Conservation (phyloP, 2,329 filamentous ascomycete genomes). For the Cylindrodendrum hubeiense region DNA sequence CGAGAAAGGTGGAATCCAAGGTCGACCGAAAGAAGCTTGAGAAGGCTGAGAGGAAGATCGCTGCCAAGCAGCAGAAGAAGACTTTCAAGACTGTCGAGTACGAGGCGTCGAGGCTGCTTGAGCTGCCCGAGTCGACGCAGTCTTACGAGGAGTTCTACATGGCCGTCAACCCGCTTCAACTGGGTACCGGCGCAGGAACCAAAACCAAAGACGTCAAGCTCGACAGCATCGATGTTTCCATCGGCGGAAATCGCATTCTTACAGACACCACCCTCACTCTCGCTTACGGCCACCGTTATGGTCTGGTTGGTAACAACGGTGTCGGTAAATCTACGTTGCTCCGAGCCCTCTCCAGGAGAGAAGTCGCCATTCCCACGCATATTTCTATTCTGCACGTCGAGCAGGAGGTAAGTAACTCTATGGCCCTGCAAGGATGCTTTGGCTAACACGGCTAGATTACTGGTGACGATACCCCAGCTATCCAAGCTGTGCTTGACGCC, state of each 20-base stretch:
- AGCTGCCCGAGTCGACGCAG: conserved; percentile 84
- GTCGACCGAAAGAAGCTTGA: conserved; percentile 99
- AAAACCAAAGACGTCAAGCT: conserved; percentile 99
- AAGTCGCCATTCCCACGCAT: conserved; percentile 93
- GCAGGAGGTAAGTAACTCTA: conserved; percentile 80
- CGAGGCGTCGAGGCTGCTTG: conserved; percentile 90
- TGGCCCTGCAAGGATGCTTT: neutral
- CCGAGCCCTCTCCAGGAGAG: conserved; percentile 90
- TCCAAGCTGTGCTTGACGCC: conserved; percentile 96
- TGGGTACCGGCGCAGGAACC: conserved; percentile 76
- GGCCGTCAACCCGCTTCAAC: conserved; percentile 95
- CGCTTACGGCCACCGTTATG: conserved; percentile 93
- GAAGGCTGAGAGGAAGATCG: conserved; percentile 97
- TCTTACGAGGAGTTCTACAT: conserved; percentile 99
- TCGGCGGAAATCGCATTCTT: conserved; percentile 88
- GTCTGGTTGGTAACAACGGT: conserved; percentile 99
- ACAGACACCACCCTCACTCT: conserved; percentile 91
- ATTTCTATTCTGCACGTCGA: conserved; percentile 99
- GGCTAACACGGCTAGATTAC: conserved; percentile 71
- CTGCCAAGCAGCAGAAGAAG: conserved; percentile 98
- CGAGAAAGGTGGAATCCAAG: conserved; percentile 94
- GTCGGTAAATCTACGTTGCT: conserved; percentile 97
- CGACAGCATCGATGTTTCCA: conserved; percentile 94
- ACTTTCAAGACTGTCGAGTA: conserved; percentile 98
- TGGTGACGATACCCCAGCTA: conserved; percentile 93